Conservation (phyloP, 2,329 filamentous ascomycete species). For the Mycogone perniciosa region DNA sequence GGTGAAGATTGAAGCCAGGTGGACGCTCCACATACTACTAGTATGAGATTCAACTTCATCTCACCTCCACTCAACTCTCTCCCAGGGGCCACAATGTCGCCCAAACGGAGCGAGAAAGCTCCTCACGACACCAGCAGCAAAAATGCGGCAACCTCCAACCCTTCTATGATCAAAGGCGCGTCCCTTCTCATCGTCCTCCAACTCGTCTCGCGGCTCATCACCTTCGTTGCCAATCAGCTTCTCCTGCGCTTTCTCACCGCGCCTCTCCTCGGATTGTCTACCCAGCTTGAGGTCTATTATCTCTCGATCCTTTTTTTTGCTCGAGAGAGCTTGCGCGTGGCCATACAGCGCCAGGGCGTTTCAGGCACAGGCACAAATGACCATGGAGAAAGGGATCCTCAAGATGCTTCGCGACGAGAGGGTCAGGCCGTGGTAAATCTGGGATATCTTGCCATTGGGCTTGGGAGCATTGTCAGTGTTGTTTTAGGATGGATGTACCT, state of each 20-base stretch:
- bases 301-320: slow-evolving; percentile 93
- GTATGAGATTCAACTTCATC: slow-evolving; percentile 1
- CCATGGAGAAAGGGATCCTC: slow-evolving; percentile 11
- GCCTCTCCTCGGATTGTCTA: slow-evolving; percentile 73
- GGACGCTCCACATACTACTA: background rate
- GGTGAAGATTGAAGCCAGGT: background rate
- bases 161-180: slow-evolving; percentile 58
- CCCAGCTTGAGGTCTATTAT: slow-evolving; percentile 89
- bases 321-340: slow-evolving; percentile 83
- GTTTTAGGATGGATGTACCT: slow-evolving; percentile 64
- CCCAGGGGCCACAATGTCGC: slow-evolving; percentile 4
- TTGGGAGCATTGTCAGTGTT: slow-evolving; percentile 60
- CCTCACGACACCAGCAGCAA: background rate
- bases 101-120: background rate
- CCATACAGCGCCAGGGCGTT: slow-evolving; percentile 68
- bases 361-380: slow-evolving; percentile 10
- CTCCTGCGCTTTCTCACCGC: slow-evolving; percentile 85
- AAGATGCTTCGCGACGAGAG: slow-evolving; percentile 25
- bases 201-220: slow-evolving; percentile 77
- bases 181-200: slow-evolving; percentile 85
- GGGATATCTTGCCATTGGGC: slow-evolving; percentile 67
- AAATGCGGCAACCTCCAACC: background rate
- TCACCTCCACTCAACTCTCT: background rate
- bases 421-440: slow-evolving; percentile 81
- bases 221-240: slow-evolving; percentile 87